Base-by-base conservation (phyloP, 2,329 filamentous ascomycete species). In the Neocatenulostroma microsporum region DNA sequence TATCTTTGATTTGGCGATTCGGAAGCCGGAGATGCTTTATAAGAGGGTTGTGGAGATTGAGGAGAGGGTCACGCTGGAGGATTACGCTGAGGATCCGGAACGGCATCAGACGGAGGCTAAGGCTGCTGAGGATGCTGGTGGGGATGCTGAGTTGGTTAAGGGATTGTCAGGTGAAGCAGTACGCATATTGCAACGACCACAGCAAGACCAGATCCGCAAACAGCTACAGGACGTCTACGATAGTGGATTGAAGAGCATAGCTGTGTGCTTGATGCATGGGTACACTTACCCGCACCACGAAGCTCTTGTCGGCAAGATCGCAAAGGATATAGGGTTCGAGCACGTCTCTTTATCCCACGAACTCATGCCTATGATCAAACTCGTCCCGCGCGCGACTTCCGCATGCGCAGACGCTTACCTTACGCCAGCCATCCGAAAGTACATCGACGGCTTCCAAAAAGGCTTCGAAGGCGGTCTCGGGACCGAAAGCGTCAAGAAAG, bases 231-330 rank as follows among this genome's bases (percentile, higher is more conserved):
- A 70, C 5, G 68, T 94, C 3, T 83, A 76, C 44, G 74, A 82
- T 43, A 66, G 70, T 21, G 84, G 84, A 0, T 80, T 93, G 49
- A 73, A 73, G 44, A 93, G 84, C 56, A 80, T 95, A 48, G 87
- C 88, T 3, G 85, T 95, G 2, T 93, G 85, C 51, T 64, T 95
- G 41, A 88, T 94, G 79, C 88, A 95, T 56, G 83, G 82, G 4
- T 95, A 94, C 56, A 94, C 86, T 0, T 95, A 85, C 54, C 86
- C 86, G 1, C 76, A 83, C 33, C 88, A 95, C 50, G 88, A 95
- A 57, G 78, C 80, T 1, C 55, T 86, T 27, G 71, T 94, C 8
- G 86, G 86, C 12, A 74, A 70, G 46, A 66, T 94, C 31, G 88
- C 88, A 1, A 72, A 69, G 40, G 81, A 91, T 12, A 79, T 94